phyloP scores from a whole-genome alignment of 805 yeast genomes.

The Diddensiella santjacobensis region DNA sequence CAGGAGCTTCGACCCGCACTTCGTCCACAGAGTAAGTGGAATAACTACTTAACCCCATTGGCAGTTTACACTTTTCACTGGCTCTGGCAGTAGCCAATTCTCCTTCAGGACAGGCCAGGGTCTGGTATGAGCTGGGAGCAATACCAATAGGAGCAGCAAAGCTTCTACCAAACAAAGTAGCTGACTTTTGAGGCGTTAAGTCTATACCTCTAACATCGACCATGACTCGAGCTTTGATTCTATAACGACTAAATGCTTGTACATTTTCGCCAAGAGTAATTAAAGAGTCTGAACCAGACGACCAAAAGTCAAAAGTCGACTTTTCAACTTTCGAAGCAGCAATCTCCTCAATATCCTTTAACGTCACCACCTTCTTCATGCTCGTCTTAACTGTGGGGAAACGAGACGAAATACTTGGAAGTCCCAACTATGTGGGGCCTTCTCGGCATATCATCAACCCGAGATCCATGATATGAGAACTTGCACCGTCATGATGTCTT shows the following conservation, averaged over 20 bases:
- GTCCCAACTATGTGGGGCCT: too few species aligned
- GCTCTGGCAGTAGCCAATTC: constrained; percentile 30
- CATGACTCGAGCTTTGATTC: constrained; percentile 27
- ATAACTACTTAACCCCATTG: constrained; percentile 6
- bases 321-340: constrained; percentile 14
- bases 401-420: too few species aligned
- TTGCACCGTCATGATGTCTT: too few species aligned
- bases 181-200: constrained; percentile 24
- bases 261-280: constrained; percentile 25
- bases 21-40: constrained; percentile 6
- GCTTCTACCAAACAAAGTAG: constrained; percentile 25
- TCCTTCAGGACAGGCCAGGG: constrained; percentile 30
- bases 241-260: constrained; percentile 23
- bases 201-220: constrained; percentile 25
- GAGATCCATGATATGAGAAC: too few species aligned
- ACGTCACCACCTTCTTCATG: not conserved
- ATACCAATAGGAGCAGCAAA: constrained; percentile 29
- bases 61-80: constrained; percentile 22
- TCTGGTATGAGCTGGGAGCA: constrained; percentile 32
- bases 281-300: constrained; percentile 25
- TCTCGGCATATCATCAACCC: too few species aligned
- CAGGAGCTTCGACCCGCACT: constrained; percentile 10
- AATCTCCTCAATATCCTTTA: constrained; percentile 20
- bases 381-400: too few species aligned
- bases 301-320: constrained; percentile 22